Evolutionary conservation across 148 eudicot genomes (phyloP), one percentile per base, ranked within the genome.

Genomic region (Simmondsia chinensis): DNA sequence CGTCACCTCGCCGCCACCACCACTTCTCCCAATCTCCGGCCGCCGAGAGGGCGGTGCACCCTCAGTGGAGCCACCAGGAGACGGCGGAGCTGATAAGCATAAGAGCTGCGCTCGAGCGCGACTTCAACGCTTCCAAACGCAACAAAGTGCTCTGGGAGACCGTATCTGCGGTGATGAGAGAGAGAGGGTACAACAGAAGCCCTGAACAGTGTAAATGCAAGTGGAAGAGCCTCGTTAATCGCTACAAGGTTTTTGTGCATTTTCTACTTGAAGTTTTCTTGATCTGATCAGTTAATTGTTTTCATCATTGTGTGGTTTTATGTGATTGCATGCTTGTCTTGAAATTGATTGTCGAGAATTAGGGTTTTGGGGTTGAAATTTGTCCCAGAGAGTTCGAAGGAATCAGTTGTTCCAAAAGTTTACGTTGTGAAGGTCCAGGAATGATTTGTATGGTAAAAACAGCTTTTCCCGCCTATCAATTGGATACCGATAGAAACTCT

Each of bases 131-230:
- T 9, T 33, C 70, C 0, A 69, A 77, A 33, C 50, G 79, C 26
- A 69, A 59, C 43, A 68, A 61, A 56, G 38, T 34, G 12, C 59
- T 84, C 0, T 84, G 94, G 94, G 94, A 84, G 40, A 72, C 60
- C 8, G 71, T 72, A 3, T 63, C 85, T 1, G 34, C 57, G 0
- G 48, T 53, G 51, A 72, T 80, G 77, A 77, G 46, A 48, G 82
- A 84, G 8, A 80, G 60, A 33, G 88, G 94, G 9, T 84, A 74
- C 34, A 54, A 43, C 53, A 74, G 94, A 1, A 80, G 80, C 62
- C 54, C 85, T 9, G 82, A 80, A 32, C 94, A 84, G 85, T 84
- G 94, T 61, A 84, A 84, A 59, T 80, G 79, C 71, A 84, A 84
- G 52, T 84, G 94, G 94, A 84, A 84, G 59, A 84, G 80, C 37